Conservation (phyloP, 2,329 filamentous ascomycete genomes). For the Cladosporium sp. region DNA sequence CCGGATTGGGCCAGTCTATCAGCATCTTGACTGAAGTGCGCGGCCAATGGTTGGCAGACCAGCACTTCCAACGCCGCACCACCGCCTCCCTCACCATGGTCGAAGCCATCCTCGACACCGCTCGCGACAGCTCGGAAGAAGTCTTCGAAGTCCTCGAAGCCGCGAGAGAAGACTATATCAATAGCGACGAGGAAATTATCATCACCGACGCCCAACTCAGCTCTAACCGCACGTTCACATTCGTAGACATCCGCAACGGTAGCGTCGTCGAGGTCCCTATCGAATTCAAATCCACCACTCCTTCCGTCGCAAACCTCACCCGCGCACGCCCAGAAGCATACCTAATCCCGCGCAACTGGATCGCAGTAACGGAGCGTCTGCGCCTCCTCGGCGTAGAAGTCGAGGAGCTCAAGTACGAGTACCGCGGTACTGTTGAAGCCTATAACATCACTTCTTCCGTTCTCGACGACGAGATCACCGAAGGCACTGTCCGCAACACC, state of each 20-base stretch:
- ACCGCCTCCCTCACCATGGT: conserved; percentile 17
- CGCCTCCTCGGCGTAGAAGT: conserved; percentile 23
- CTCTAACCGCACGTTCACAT: conserved; percentile 19
- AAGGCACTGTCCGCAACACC: conserved; percentile 22
- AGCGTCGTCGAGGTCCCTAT: conserved; percentile 16
- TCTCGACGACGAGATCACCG: conserved; percentile 18
- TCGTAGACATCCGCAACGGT: conserved; percentile 20
- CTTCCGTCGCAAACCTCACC: conserved; percentile 18
- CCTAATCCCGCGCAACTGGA: conserved; percentile 25
- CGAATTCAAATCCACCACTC: conserved; percentile 18
- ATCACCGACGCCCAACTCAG: conserved; percentile 18
- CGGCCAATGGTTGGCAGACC: conserved; percentile 18
- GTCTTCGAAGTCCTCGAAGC: conserved; percentile 20
- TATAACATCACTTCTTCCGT: conserved; percentile 19
- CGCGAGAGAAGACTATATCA: conserved; percentile 20
- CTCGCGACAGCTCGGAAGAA: conserved; percentile 14
- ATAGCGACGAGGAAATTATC: conserved; percentile 21
- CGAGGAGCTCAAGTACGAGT: conserved; percentile 19
- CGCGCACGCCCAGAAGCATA: conserved; percentile 23
- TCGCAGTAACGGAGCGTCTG: conserved; percentile 20
- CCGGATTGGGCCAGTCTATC: conserved; percentile 18
- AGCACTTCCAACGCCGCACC: conserved; percentile 21
- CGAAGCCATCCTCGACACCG: conserved; percentile 15
- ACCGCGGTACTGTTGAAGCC: conserved; percentile 21
- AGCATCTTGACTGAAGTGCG: conserved; percentile 19